These are phyloP conservation scores for Podaxis sp. DNA, from an alignment of 768 basidiomycete genomes.

Conservation along the genomic window DNA sequence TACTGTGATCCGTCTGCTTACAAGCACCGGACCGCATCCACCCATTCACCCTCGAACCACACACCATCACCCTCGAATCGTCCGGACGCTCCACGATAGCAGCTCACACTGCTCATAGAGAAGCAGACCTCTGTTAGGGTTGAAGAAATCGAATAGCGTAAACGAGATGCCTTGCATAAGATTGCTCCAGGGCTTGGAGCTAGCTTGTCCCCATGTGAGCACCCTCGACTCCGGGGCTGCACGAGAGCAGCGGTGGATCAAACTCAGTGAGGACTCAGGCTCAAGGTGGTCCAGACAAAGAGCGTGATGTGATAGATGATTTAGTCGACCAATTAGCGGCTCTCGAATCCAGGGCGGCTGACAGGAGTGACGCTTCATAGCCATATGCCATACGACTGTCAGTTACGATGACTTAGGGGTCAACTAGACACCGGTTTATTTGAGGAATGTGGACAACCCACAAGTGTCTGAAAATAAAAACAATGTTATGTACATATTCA, in stretches of 20 bases:
- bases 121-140: constrained; percentile 70
- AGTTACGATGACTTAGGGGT: too few relatives aligned
- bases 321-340: constrained; percentile 79
- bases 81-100: constrained; percentile 68
- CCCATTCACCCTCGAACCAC: constrained; percentile 90
- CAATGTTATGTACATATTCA: too few relatives aligned
- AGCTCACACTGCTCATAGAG: constrained; percentile 63
- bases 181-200: constrained; percentile 89
- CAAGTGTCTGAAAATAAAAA: too few relatives aligned
- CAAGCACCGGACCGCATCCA: constrained; percentile 86
- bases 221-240: not conserved
- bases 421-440: too few relatives aligned
- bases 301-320: constrained; percentile 73
- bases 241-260: constrained; percentile 17
- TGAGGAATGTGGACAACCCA: too few relatives aligned
- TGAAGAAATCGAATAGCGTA: constrained; percentile 70
- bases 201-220: constrained; percentile 45
- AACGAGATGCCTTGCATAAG: constrained; percentile 65
- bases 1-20: constrained; percentile 40
- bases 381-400: not conserved
- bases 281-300: constrained; percentile 22
- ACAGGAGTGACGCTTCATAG: not conserved
- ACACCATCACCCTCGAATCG: constrained; percentile 74
- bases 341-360: constrained; percentile 40
- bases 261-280: not conserved